A percentile compares a stretch with the other conserved stretches of the same genome.
Conservation (phyloP, 768 basidiomycete species). For the Hericium rajendrae region DNA sequence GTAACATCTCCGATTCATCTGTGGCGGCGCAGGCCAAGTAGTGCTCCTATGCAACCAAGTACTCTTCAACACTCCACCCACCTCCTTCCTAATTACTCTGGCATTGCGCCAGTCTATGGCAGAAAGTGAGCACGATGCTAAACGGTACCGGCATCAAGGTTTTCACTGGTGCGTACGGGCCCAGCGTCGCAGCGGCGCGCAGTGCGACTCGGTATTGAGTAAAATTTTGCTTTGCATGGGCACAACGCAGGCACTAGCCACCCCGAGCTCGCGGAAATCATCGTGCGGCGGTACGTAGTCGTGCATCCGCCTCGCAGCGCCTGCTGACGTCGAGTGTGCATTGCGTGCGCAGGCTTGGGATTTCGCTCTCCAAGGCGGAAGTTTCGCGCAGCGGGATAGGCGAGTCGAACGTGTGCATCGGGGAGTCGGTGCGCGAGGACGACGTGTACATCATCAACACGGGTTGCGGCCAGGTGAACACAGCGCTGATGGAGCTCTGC, state of each 20-base stretch:
- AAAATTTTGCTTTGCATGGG: neutral
- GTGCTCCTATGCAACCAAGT: neutral
- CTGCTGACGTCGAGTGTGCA: conserved; percentile 12
- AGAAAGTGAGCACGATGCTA: conserved; percentile 29
- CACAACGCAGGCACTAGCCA: conserved; percentile 74
- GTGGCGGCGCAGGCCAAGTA: neutral
- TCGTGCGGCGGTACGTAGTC: conserved; percentile 70
- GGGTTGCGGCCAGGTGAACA: conserved; percentile 79
- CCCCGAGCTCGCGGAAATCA: conserved; percentile 88
- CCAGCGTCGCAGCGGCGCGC: neutral
- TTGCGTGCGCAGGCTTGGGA: conserved; percentile 57
- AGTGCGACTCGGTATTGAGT: neutral
- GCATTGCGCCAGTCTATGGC: neutral
- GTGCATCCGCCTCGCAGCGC: neutral
- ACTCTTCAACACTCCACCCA: neutral
- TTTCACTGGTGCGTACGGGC: conserved; percentile 37
- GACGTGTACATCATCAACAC: conserved; percentile 99
- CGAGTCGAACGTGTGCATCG: conserved; percentile 86
- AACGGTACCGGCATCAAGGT: conserved; percentile 50
- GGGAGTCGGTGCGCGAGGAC: conserved; percentile 93
- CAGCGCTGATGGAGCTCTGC: conserved; percentile 93
- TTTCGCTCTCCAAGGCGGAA: conserved; percentile 80
- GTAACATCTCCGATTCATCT: neutral
- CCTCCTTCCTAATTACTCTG: conserved; percentile 10
- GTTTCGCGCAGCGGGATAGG: conserved; percentile 84